Evolutionary conservation across 1,139 yeast genomes (phyloP).

Genomic region (Sugiyamaella pinicola): DNA sequence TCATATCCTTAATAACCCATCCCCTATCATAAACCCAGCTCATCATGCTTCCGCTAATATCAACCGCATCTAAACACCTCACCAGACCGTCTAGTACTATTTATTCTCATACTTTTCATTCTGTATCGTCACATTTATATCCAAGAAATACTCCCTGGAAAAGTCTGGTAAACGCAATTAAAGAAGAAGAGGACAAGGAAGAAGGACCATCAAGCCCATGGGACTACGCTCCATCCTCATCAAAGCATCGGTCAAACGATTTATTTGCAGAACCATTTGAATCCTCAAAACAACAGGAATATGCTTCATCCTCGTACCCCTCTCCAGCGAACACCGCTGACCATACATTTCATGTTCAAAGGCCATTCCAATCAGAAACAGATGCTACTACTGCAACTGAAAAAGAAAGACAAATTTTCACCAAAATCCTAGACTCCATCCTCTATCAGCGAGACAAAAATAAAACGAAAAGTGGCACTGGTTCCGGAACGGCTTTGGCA

Average conservation of each 20-base stretch:
- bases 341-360: constrained; percentile 21
- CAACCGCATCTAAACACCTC: background rate
- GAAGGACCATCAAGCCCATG: constrained; percentile 13
- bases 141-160: constrained; percentile 12
- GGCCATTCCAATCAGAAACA: constrained; percentile 18
- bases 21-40: background rate
- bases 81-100: background rate
- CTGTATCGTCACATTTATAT: background rate
- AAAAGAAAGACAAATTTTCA: constrained; percentile 33
- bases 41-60: background rate
- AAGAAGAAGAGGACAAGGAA: constrained; percentile 2
- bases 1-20: no score
- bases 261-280: constrained; percentile 3
- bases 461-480: constrained; percentile 1
- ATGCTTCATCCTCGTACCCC: background rate
- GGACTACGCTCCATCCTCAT: constrained; percentile 1
- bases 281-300: background rate
- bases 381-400: constrained; percentile 28
- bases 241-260: background rate
- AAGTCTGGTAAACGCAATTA: background rate
- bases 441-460: constrained; percentile 25
- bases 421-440: constrained; percentile 33
- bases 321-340: background rate
- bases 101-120: background rate
- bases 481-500: constrained; percentile 14